These are phyloP conservation scores for Fagopyrum tataricum DNA, from an alignment of 148 eudicot species.

Conservation along the genomic window DNA sequence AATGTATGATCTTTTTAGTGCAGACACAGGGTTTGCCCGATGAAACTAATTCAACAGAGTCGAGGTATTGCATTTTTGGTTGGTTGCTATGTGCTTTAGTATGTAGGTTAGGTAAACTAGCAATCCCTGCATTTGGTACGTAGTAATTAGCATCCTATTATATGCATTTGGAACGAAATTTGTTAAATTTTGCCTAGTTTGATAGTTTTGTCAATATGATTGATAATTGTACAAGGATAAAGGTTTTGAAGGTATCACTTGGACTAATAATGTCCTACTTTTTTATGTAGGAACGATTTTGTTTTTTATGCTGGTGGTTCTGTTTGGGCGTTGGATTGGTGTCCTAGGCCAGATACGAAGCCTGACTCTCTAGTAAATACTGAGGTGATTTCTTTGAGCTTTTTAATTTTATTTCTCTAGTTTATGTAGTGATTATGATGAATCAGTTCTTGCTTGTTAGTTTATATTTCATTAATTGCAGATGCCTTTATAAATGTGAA, in stretches of 20 bases:
- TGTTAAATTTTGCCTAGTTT: background rate
- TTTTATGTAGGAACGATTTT: slow-evolving; percentile 70
- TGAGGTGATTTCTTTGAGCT: slow-evolving; percentile 43
- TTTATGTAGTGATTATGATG: slow-evolving; percentile 3
- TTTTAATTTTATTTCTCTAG: background rate
- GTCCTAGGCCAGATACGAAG: slow-evolving; percentile 50
- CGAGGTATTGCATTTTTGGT: slow-evolving; percentile 20
- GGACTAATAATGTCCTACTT: slow-evolving; percentile 11
- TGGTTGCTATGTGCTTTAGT: background rate
- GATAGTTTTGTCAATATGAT: background rate
- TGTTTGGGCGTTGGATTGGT: slow-evolving; percentile 93
- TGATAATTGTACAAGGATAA: background rate
- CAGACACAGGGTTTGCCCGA: slow-evolving; percentile 21
- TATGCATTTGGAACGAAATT: background rate
- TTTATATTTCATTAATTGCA: background rate
- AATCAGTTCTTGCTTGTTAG: background rate
- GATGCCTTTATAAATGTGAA: background rate
- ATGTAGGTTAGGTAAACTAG: background rate
- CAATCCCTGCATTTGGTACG: background rate
- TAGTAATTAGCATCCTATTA: background rate
- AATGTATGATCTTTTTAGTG: slow-evolving; percentile 14
- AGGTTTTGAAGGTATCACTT: slow-evolving; percentile 4
- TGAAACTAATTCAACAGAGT: slow-evolving; percentile 14
- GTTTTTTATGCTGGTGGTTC: slow-evolving; percentile 73
- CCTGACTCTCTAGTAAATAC: slow-evolving; percentile 28